Conservation (phyloP, 2,329 filamentous ascomycete species). For the Colletotrichum magnum region DNA sequence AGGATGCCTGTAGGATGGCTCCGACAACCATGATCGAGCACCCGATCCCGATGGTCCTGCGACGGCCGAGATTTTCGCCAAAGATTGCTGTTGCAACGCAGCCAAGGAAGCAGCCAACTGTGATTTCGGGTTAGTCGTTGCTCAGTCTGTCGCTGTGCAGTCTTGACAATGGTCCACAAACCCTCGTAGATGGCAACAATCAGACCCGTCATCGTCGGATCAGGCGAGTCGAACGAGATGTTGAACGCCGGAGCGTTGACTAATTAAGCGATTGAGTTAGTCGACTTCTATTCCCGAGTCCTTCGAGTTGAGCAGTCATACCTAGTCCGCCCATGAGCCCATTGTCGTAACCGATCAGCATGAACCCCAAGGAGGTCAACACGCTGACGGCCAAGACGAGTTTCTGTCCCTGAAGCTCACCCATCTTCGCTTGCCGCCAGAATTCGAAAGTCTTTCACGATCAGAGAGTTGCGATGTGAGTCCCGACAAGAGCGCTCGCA, state of each 20-base stretch:
- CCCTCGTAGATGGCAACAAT: constrained; percentile 63
- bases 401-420: constrained; percentile 47
- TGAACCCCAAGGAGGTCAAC: constrained; percentile 61
- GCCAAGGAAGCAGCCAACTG: constrained; percentile 50
- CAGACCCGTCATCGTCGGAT: constrained; percentile 57
- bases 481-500: neutral
- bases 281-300: no score
- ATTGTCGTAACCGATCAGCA: constrained; percentile 64
- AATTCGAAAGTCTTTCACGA: neutral
- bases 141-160: neutral
- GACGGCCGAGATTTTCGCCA: constrained; percentile 60
- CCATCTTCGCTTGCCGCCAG: constrained; percentile 1
- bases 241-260: constrained; percentile 58
- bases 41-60: constrained; percentile 56
- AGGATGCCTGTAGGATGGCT: constrained; percentile 58
- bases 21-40: constrained; percentile 59
- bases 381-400: constrained; percentile 59
- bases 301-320: constrained; percentile 3
- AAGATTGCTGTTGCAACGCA: constrained; percentile 49
- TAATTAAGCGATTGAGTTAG: constrained; percentile 43
- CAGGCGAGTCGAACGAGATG: constrained; percentile 55
- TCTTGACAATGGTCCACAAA: constrained; percentile 12
- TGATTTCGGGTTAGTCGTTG: neutral
- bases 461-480: neutral
- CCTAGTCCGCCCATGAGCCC: constrained; percentile 58